phyloP scores from a whole-genome alignment of 345 rosid genomes.

The Gossypium anomalum region DNA sequence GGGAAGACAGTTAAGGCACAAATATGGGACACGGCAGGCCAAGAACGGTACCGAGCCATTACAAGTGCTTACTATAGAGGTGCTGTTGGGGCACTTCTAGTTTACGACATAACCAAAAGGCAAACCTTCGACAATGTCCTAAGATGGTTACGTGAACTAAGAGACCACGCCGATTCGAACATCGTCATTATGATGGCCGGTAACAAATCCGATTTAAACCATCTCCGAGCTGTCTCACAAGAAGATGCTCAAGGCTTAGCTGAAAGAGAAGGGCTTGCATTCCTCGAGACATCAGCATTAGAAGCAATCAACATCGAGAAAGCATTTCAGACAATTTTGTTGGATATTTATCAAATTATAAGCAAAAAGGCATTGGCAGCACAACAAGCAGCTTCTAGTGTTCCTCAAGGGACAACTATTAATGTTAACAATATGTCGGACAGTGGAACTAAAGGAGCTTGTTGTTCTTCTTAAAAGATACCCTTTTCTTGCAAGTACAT shows the following conservation, averaged over 20 bases:
- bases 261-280: slow-evolving; percentile 43
- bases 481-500: not conserved
- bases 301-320: not conserved
- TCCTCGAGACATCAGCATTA: slow-evolving; percentile 60
- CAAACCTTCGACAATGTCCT: slow-evolving; percentile 41
- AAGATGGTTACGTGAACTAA: slow-evolving; percentile 50
- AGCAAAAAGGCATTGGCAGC: slow-evolving; percentile 1
- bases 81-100: not conserved
- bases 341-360: not conserved
- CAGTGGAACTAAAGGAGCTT: slow-evolving; percentile 20
- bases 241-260: slow-evolving; percentile 45
- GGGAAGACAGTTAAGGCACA: not conserved
- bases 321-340: not conserved
- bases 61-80: not conserved
- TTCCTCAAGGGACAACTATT: slow-evolving; percentile 60
- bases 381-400: slow-evolving; percentile 20
- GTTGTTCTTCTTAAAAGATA: not conserved
- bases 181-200: not conserved
- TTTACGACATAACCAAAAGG: not conserved
- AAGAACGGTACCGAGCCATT: not conserved
- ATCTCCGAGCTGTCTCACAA: slow-evolving; percentile 35
- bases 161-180: not conserved
- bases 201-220: slow-evolving; percentile 13
- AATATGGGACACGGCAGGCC: not conserved
- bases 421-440: slow-evolving; percentile 47